Evolutionary conservation across 2,329 filamentous ascomycete species (phyloP).

Genomic region (Stachybotrys chlorohalonatus): DNA sequence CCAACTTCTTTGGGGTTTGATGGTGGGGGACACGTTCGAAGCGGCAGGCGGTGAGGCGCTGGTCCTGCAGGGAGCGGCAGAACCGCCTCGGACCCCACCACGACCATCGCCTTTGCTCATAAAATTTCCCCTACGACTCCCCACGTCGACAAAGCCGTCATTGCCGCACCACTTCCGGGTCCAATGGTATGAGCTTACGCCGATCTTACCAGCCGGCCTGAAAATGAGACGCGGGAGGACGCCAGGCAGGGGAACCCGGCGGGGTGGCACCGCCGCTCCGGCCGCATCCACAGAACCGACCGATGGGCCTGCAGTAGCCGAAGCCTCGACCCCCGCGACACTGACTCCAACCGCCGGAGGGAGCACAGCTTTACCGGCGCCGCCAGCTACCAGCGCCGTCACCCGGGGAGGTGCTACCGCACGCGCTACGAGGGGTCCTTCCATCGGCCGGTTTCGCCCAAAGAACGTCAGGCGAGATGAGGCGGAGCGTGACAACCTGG

Average conservation of each 20-base stretch:
- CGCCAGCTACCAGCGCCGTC: conserved; percentile 11
- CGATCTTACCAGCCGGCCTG: neutral
- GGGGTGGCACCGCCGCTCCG: conserved; percentile 17
- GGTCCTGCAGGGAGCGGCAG: neutral
- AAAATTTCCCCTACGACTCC: neutral
- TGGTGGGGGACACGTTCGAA: neutral
- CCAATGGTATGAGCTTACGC: neutral
- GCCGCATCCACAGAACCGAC: conserved; percentile 4
- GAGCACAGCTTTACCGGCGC: neutral
- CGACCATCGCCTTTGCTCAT: neutral
- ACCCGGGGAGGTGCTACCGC: conserved; percentile 23
- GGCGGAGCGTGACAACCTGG: conserved; percentile 36
- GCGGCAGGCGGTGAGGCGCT: neutral
- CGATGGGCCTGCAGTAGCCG: conserved; percentile 9
- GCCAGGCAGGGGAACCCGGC: conserved; percentile 19
- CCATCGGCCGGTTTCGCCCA: conserved; percentile 33
- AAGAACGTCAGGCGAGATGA: conserved; percentile 42
- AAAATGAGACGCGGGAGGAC: conserved; percentile 24
- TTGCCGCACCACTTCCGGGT: neutral
- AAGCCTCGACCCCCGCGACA: conserved; percentile 7
- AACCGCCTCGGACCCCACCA: neutral
- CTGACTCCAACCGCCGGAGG: conserved; percentile 7
- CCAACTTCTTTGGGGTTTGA: neutral
- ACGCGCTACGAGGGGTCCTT: conserved; percentile 24
- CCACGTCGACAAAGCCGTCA: neutral